A percentile compares a stretch with the other conserved stretches of the same genome.
phyloP scores from a whole-genome alignment of 2,329 filamentous ascomycete genomes.

The Sclerotinia spermophila region DNA sequence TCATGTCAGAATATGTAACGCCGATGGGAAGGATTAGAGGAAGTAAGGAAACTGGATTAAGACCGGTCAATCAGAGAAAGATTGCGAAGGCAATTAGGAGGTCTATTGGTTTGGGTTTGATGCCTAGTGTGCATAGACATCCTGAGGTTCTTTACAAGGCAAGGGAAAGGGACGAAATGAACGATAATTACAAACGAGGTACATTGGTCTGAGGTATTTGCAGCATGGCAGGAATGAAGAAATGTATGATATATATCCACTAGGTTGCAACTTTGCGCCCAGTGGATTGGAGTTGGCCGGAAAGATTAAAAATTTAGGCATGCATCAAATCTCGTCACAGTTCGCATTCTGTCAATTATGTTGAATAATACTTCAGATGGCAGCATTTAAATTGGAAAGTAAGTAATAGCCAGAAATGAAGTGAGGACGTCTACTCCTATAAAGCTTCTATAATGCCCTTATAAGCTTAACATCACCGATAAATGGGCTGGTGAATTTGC shows the following conservation, averaged over 20 bases:
- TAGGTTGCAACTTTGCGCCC: not conserved
- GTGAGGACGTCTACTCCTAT: not conserved
- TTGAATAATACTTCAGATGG: not conserved
- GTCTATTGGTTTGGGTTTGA: constrained; percentile 82
- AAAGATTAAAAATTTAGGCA: not conserved
- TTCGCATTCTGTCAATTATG: not conserved
- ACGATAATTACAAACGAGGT: constrained; percentile 4
- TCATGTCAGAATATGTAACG: constrained; percentile 86
- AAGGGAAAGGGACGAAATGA: constrained; percentile 8
- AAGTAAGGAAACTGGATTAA: constrained; percentile 70
- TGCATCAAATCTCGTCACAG: not conserved
- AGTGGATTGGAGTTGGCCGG: not conserved
- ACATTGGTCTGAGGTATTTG: not conserved
- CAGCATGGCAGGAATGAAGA: not conserved
- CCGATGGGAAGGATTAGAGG: constrained; percentile 81
- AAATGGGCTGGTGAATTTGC: not conserved
- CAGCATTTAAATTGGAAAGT: too few relatives aligned
- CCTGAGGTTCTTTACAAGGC: constrained; percentile 64
- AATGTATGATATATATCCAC: not conserved
- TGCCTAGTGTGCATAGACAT: constrained; percentile 87
- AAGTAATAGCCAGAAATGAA: not conserved
- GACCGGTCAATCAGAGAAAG: constrained; percentile 86
- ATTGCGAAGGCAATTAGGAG: constrained; percentile 89
- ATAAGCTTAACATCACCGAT: not conserved
- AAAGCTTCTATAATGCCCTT: not conserved